Evolutionary conservation across 495 filamentous ascomycete genomes (phyloP).

Genomic region (Penicillium steckii): DNA sequence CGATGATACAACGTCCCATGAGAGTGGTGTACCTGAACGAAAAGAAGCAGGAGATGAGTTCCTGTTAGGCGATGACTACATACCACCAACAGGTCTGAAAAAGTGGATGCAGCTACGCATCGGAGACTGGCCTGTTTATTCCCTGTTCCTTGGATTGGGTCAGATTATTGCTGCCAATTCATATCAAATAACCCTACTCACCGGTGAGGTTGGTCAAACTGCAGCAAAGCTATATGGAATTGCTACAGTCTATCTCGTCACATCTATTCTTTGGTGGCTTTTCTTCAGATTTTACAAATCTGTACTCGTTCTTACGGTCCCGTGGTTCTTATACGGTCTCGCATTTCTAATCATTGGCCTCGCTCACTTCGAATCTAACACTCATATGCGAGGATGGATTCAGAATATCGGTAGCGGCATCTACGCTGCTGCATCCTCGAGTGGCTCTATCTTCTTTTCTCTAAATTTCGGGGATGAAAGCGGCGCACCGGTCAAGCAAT

Average conservation of each 20-base stretch:
- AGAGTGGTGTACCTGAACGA: constrained; percentile 30
- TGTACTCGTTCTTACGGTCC: constrained; percentile 55
- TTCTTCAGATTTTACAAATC: constrained; percentile 62
- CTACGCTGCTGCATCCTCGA: constrained; percentile 49
- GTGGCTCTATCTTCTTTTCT: constrained; percentile 51
- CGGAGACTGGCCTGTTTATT: constrained; percentile 71
- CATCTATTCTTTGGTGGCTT: constrained; percentile 65
- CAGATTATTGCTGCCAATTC: constrained; percentile 72
- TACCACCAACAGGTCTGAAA: constrained; percentile 63
- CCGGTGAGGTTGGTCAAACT: constrained; percentile 61
- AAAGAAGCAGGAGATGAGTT: constrained; percentile 51
- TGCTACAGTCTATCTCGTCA: constrained; percentile 60
- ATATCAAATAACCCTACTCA: constrained; percentile 70
- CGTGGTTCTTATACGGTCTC: constrained; percentile 64
- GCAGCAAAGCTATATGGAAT: constrained; percentile 66
- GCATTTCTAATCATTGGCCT: constrained; percentile 67
- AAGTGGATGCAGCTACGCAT: constrained; percentile 50
- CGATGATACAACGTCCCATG: constrained; percentile 37
- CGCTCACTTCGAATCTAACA: constrained; percentile 52
- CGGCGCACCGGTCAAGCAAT: constrained; percentile 47
- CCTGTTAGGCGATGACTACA: constrained; percentile 61
- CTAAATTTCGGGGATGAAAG: constrained; percentile 53
- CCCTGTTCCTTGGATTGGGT: constrained; percentile 62
- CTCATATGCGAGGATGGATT: constrained; percentile 46
- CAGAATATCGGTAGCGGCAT: constrained; percentile 48